phyloP scores from a whole-genome alignment of 257 asterid genomes.

The Lycium barbarum region DNA sequence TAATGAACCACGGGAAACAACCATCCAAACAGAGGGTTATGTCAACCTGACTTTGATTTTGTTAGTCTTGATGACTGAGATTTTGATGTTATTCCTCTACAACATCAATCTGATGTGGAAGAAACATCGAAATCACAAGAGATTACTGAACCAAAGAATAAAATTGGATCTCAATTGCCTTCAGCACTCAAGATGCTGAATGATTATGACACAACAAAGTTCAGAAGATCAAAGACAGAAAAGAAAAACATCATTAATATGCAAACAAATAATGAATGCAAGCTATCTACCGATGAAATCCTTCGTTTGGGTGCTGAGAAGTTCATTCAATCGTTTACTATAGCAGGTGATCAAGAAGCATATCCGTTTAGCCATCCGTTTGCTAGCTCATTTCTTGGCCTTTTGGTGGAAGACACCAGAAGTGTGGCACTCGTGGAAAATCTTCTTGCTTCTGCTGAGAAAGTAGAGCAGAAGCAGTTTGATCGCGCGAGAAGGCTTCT shows the following conservation, averaged over 20 bases:
- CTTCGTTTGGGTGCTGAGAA: conserved; percentile 58
- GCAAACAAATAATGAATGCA: neutral
- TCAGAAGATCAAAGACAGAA: conserved; percentile 45
- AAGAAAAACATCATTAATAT: conserved; percentile 1
- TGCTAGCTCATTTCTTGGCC: conserved; percentile 40
- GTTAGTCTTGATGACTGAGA: conserved; percentile 32
- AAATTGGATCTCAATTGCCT: conserved; percentile 30
- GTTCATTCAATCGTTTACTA: conserved; percentile 49
- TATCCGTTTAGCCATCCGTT: conserved; percentile 48
- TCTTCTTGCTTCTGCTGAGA: conserved; percentile 64
- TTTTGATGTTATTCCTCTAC: conserved; percentile 37
- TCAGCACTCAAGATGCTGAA: conserved; percentile 50
- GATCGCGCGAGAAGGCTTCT: conserved; percentile 41
- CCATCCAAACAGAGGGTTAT: too few relatives aligned
- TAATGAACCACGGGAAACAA: too few relatives aligned
- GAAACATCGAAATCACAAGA: conserved; percentile 17
- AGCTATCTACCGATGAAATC: conserved; percentile 43
- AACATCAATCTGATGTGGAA: conserved; percentile 31
- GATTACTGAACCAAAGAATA: conserved; percentile 30
- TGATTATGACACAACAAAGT: conserved; percentile 47
- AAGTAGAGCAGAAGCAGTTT: conserved; percentile 45
- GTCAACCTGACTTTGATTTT: conserved; percentile 16
- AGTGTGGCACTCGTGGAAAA: conserved; percentile 50
- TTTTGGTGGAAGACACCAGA: conserved; percentile 44
- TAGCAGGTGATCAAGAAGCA: conserved; percentile 31